A percentile compares a stretch with the other conserved stretches of the same genome.
Conservation (phyloP, 192 early-diverging fungal species). For the Backusella liffmaniae region DNA sequence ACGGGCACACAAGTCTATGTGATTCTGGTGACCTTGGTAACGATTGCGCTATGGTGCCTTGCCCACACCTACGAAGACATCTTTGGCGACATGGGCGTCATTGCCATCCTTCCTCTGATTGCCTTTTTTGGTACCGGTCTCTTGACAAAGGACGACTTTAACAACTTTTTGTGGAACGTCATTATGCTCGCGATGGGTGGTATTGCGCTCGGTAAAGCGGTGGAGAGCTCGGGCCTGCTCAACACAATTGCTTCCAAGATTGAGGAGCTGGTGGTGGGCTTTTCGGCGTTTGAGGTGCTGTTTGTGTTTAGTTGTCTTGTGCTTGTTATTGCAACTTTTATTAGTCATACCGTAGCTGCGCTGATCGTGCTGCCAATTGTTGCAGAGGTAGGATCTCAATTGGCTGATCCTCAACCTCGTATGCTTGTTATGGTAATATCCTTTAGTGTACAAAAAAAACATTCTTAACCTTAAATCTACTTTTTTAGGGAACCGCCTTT, state of each 20-base stretch:
- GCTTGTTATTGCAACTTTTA: slow-evolving; percentile 86
- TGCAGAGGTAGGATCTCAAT: slow-evolving; percentile 74
- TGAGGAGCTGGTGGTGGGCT: slow-evolving; percentile 58
- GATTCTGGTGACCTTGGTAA: slow-evolving; percentile 63
- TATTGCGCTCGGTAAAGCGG: slow-evolving; percentile 89
- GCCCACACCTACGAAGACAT: slow-evolving; percentile 69
- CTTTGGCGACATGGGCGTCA: slow-evolving; percentile 95
- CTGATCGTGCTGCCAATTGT: slow-evolving; percentile 96
- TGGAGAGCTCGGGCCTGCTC: slow-evolving; percentile 84
- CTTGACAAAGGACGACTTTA: slow-evolving; percentile 94
- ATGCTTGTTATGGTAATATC: slow-evolving; percentile 73
- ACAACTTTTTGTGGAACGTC: slow-evolving; percentile 94
- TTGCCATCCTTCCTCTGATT: slow-evolving; percentile 90
- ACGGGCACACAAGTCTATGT: slow-evolving; percentile 76
- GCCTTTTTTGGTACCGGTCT: slow-evolving; percentile 88
- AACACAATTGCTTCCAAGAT: slow-evolving; percentile 73
- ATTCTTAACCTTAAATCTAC: not conserved
- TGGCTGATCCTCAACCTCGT: slow-evolving; percentile 77
- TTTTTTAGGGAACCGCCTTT: slow-evolving; percentile 60
- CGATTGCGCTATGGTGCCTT: slow-evolving; percentile 90
- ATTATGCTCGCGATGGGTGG: slow-evolving; percentile 94
- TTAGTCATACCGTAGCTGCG: slow-evolving; percentile 94
- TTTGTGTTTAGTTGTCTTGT: slow-evolving; percentile 79
- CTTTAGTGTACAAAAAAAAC: not conserved
- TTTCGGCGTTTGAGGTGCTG: slow-evolving; percentile 71